Base-by-base conservation (phyloP, 108 stramenopile genomes). In the Ochromonas danica region DNA sequence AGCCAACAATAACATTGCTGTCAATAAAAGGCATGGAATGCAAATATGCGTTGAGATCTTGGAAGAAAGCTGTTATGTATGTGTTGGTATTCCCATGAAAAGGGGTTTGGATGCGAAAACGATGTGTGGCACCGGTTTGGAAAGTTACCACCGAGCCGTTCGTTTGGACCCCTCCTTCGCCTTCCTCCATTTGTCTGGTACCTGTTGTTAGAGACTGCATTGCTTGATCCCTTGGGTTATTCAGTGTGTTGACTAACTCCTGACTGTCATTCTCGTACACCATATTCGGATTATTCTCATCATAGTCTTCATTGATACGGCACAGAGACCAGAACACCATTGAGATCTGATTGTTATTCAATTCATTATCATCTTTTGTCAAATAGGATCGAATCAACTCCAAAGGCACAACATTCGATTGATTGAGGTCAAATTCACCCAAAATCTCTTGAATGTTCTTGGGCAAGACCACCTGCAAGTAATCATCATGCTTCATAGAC, bases 1-100 rank as follows among this genome's bases (percentile, higher is more conserved):
- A 10, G 35, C 63, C 63, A 28, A 67, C 14, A 10, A 67, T 33
- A 67, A 33, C 63, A 36, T 67, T 67, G 3, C 3, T 25, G 25
- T 67, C 63, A 6, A 67, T 35, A 10, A 25, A 35, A 36, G 63
- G 63, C 63, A 67, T 67, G 6, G 63, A 67, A 10, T 67, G 14
- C 31, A 67, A 67, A 36, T 67, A 67, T 67, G 3, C 10, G 63
- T 67, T 25, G 31, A 67, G 14, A 67, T 67, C 63, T 31, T 67
- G 63, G 6, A 6, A 3, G 25, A 67, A 67, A 10, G 14, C 14
- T 10, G 35, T 10, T 36, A 67, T 31, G 31, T 67, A 67, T 36
- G 3, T 25, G 10, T 22, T 10, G 3, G 63, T 3, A 67, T 67
- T 25, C 3, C 30, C 63, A 35, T 67, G 33, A 36, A 67, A 67